A percentile compares a stretch with the other conserved stretches of the same genome.
These are phyloP conservation scores for Excoecaria cochinchinensis DNA, from an alignment of 345 rosid species.

Conservation along the genomic window DNA sequence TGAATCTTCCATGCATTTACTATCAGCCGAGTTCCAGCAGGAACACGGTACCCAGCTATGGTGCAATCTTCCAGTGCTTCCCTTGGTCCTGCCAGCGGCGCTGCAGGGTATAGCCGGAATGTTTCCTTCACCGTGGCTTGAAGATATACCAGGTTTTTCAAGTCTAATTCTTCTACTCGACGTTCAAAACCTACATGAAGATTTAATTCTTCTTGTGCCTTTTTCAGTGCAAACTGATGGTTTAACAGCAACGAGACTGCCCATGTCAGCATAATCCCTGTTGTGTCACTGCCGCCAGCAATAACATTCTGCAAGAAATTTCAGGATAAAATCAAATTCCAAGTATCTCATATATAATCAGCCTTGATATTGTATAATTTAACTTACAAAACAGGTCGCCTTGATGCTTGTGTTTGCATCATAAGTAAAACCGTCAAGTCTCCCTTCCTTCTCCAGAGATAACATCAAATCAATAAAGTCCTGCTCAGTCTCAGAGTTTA, in stretches of 20 bases:
- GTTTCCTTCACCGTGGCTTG: constrained; percentile 65
- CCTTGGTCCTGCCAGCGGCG: constrained; percentile 52
- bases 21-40: constrained; percentile 47
- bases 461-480: constrained; percentile 63
- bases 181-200: constrained; percentile 42
- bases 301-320: constrained; percentile 39
- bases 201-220: constrained; percentile 55
- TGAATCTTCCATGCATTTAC: constrained; percentile 59
- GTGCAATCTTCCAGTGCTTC: constrained; percentile 51
- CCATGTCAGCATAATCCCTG: constrained; percentile 49
- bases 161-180: constrained; percentile 49
- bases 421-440: constrained; percentile 35
- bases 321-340: too few species aligned
- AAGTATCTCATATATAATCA: too few species aligned
- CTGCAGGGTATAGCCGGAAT: constrained; percentile 55
- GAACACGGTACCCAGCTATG: constrained; percentile 39
- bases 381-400: constrained; percentile 56
- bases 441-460: constrained; percentile 39
- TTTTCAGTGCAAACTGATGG: constrained; percentile 35
- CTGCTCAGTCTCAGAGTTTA: constrained; percentile 21
- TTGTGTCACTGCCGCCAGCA: constrained; percentile 51
- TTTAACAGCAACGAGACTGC: constrained; percentile 56
- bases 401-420: constrained; percentile 51
- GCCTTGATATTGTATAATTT: too few species aligned
- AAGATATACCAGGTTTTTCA: constrained; percentile 45